Base-by-base conservation (phyloP, 768 basidiomycete species). In the Tricholoma terreum region DNA sequence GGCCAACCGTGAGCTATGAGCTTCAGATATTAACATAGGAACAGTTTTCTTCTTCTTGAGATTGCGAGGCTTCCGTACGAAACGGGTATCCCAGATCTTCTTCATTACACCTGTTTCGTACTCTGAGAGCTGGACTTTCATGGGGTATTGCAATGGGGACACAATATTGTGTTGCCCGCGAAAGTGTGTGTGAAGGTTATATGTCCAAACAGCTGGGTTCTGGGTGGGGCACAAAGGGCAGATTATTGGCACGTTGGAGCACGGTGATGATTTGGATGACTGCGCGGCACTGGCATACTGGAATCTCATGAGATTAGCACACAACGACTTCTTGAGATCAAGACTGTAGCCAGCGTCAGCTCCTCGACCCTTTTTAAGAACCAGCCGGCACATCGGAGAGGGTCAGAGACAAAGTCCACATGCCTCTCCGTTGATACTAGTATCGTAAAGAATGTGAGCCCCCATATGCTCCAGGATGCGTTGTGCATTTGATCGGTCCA, bases 401-500 rank as follows among this genome's bases (percentile, higher is more conserved):
- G 14, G 51, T 34, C 36, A 36, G 22, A 53, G 52, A 36, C 33
- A 53, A 53, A 53, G 52, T n/a, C 52, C 52, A 53, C 52, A 53
- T 27, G 52, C 17, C 40, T 42, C 40, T 19, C 40, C 40, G 19
- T 42, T 42, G 40, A 42, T 42, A 19, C 2, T 42, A 42, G 17
- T 9, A 8, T 42, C 17, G 8, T 42, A 42, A 42, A 42, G 40
- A 7, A 42, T 42, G 17, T 42, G 40, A 17, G 40, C 40, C 1
- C 3, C 40, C 40, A 42, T 42, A 42, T 42, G 40, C 19, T 42
- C 40, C 17, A 42, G 40, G 17, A 42, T 2, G 7, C 17, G 6
- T 42, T 19, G 40, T 42, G 40, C 40, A 42, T 42, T 42, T 19
- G 17, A 42, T 42, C 17, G 7, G 19, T 42, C 40, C 40, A 42